phyloP scores from a whole-genome alignment of 352 stramenopile genomes.

The Globisporangium megalacanthum region DNA sequence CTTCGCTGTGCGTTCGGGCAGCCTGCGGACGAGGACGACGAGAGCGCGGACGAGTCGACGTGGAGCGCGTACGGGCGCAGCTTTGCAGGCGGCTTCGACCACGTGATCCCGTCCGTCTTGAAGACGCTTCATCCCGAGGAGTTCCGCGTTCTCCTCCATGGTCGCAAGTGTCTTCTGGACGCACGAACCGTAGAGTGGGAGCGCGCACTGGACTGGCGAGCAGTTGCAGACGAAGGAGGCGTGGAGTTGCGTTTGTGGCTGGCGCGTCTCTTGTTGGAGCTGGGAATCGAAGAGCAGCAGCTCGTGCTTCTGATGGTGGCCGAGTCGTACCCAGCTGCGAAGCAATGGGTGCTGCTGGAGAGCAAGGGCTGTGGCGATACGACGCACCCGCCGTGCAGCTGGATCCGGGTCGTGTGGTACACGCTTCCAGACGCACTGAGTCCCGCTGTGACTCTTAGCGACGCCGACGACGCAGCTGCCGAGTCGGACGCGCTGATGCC shows the following conservation, averaged over 20 bases:
- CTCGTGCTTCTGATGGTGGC: conserved; percentile 50
- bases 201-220: conserved; percentile 27
- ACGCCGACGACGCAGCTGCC: conserved; percentile 10
- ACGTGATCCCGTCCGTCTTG: conserved; percentile 45
- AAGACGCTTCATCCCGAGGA: conserved; percentile 41
- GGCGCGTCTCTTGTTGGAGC: conserved; percentile 38
- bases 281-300: conserved; percentile 58
- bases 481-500: conserved; percentile 29
- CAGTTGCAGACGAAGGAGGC: neutral
- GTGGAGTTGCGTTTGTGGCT: conserved; percentile 23
- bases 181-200: conserved; percentile 37
- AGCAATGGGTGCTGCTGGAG: conserved; percentile 34
- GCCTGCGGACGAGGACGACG: neutral
- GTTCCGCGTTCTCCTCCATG: conserved; percentile 53
- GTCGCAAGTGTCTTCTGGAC: conserved; percentile 21
- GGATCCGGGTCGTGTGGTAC: conserved; percentile 5
- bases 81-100: conserved; percentile 53
- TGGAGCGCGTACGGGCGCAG: conserved; percentile 16
- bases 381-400: neutral
- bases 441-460: conserved; percentile 5
- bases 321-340: conserved; percentile 35
- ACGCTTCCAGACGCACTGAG: conserved; percentile 4
- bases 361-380: conserved; percentile 5
- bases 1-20: conserved; percentile 32
- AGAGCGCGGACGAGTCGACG: neutral